Base-by-base conservation (phyloP, 257 asterid species). In the Fraxinus pennsylvanica region DNA sequence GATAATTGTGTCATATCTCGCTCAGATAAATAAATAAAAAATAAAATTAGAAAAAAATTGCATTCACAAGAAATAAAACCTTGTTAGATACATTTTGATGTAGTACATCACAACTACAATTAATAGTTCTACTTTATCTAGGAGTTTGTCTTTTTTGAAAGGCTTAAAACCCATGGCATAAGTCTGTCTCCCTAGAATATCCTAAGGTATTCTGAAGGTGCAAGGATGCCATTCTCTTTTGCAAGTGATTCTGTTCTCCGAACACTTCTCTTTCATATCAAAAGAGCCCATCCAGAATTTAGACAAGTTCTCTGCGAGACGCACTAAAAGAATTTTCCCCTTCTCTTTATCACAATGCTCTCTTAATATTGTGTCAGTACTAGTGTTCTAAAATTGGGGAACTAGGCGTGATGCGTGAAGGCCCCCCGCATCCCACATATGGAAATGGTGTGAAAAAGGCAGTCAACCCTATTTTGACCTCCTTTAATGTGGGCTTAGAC, bases 301-400 rank as follows among this genome's bases (percentile, higher is more conserved):
- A 79, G 47, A 36, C 39, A 73, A 29, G 47, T 68, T 71, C 76
- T 66, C 69, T 21, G 38, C 72, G 12, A 50, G 74, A 66, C 63
- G 29, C 41, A 47, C 71, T 38, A 41, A 68, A 68, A 68, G 36
- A 22, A 19, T 27, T 35, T 72, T 74, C 81, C 80, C 54, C 27
- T 54, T 54, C 17, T 54, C 65, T n/a, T 3, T 57, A 57, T 57
- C 66, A 57, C 72, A 77, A 63, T 38, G 22, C 33, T 41, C 32
- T 76, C 71, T 47, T 75, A 68, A 72, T 30, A 66, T 36, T 61
- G 68, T 66, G 43, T 38, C 10, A 38, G 2, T 7, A 38, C 10
- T 1, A 38, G 14, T 9, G 47, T 9, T 41, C 47, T 41, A 41
- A 41, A 41, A 41, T 10, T 2, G 13, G 0, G 47, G 47, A 41